Conservation (phyloP, 768 basidiomycete genomes). For the Amanita exitialis region DNA sequence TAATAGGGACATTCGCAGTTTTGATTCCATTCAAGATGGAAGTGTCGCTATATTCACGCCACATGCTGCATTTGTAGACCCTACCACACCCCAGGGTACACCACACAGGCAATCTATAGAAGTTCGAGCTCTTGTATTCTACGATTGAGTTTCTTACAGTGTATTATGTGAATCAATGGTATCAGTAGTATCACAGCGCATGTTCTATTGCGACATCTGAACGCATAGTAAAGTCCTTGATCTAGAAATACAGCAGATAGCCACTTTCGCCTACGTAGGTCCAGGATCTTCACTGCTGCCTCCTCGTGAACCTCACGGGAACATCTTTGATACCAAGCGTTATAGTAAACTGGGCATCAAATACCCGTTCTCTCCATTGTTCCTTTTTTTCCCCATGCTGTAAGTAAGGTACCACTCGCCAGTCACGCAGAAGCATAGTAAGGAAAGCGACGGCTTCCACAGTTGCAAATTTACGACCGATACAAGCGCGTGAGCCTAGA, state of each 20-base stretch:
- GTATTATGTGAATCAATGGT: no score
- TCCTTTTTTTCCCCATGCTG: slow-evolving; percentile 19
- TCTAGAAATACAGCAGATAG: no score
- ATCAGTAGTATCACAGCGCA: no score
- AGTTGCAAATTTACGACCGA: slow-evolving; percentile 32
- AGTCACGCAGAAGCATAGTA: slow-evolving; percentile 28
- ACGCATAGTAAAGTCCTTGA: no score
- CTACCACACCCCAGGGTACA: slow-evolving; percentile 30
- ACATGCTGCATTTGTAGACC: slow-evolving; percentile 43
- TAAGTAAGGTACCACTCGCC: slow-evolving; percentile 24
- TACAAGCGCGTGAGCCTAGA: slow-evolving; percentile 27
- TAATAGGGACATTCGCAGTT: slow-evolving; percentile 15
- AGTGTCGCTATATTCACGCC: slow-evolving; percentile 38
- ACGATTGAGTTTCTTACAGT: no score
- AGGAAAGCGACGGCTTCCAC: slow-evolving; percentile 32
- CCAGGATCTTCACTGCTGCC: neutral
- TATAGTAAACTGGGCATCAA: slow-evolving; percentile 14
- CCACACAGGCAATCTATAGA: slow-evolving; percentile 42
- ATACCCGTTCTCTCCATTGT: slow-evolving; percentile 15
- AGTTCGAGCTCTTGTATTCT: slow-evolving; percentile 42
- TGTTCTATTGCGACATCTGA: no score
- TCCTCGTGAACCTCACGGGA: slow-evolving; percentile 11
- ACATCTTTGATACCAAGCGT: slow-evolving; percentile 15
- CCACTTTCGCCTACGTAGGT: no score
- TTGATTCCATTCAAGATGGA: slow-evolving; percentile 28